phyloP scores from a whole-genome alignment of 2,329 filamentous ascomycete genomes.

The Cladophialophora chaetospira region DNA sequence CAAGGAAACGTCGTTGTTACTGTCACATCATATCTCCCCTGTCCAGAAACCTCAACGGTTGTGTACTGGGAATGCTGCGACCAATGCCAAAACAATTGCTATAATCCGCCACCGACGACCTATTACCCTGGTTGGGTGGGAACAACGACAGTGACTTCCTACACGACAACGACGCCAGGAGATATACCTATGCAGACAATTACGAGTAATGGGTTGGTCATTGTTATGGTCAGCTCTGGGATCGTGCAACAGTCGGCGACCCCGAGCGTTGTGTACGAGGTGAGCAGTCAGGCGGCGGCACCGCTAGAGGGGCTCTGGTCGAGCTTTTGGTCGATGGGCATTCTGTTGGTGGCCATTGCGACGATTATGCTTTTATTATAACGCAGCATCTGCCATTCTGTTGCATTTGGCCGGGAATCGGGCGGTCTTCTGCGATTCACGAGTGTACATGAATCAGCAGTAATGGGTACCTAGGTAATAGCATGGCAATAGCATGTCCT shows the following conservation, averaged over 20 bases:
- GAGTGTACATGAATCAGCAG: too few relatives aligned
- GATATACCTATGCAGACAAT: conserved; percentile 11
- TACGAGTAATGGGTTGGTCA: conserved; percentile 28
- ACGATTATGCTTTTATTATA: conserved; percentile 27
- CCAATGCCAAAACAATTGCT: conserved; percentile 26
- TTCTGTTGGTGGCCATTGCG: conserved; percentile 20
- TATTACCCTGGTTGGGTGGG: conserved; percentile 12
- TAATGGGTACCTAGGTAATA: too few relatives aligned
- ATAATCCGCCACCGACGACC: conserved; percentile 8
- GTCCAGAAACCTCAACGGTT: conserved; percentile 28
- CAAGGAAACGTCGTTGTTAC: conserved; percentile 29
- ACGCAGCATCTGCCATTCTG: not conserved
- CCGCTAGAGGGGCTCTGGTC: conserved; percentile 16
- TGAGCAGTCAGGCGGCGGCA: conserved; percentile 21
- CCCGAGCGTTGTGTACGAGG: conserved; percentile 22
- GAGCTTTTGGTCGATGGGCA: conserved; percentile 19
- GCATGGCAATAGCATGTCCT: too few relatives aligned
- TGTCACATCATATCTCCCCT: conserved; percentile 26
- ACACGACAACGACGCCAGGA: conserved; percentile 25
- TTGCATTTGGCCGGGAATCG: too few relatives aligned
- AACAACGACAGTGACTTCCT: conserved; percentile 27
- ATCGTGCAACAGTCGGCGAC: conserved; percentile 6
- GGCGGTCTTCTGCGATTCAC: not conserved
- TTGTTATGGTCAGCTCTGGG: conserved; percentile 19
- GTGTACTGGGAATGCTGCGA: conserved; percentile 29